These are phyloP conservation scores for Phytopythium boreale DNA, from an alignment of 352 stramenopile genomes.

Conservation along the genomic window DNA sequence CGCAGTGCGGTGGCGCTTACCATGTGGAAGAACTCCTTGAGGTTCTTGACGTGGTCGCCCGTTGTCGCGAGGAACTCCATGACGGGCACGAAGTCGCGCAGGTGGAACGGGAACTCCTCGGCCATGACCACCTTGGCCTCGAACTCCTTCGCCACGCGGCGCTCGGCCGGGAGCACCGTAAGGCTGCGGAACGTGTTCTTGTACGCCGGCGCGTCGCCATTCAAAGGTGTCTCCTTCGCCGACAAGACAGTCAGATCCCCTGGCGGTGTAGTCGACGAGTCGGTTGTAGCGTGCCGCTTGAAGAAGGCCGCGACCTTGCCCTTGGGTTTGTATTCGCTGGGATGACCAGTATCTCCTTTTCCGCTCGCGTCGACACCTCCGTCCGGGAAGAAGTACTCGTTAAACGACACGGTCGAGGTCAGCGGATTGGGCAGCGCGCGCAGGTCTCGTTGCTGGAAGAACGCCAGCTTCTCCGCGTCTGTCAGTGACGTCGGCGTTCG, in stretches of 20 bases:
- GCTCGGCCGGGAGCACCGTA: constrained; percentile 46
- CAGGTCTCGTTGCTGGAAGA: constrained; percentile 41
- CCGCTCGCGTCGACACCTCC: background rate
- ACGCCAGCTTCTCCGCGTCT: constrained; percentile 48
- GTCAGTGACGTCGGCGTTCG: constrained; percentile 19
- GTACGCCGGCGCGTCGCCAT: background rate
- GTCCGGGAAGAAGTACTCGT: constrained; percentile 54
- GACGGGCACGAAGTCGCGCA: constrained; percentile 67
- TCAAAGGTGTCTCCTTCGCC: background rate
- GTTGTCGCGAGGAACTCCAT: constrained; percentile 79
- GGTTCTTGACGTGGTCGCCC: constrained; percentile 69
- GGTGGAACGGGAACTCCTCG: constrained; percentile 68
- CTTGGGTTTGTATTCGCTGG: constrained; percentile 2
- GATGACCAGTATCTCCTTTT: background rate
- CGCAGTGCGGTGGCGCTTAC: constrained; percentile 17
- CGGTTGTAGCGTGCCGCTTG: constrained; percentile 20
- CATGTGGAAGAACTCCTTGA: constrained; percentile 85
- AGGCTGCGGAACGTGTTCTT: constrained; percentile 68
- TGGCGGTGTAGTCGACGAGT: background rate
- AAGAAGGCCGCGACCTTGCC: constrained; percentile 34
- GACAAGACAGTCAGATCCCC: background rate
- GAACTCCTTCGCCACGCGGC: constrained; percentile 57
- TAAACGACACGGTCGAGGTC: constrained; percentile 63
- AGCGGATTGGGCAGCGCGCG: constrained; percentile 63
- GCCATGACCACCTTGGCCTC: constrained; percentile 80